Conservation (phyloP, 192 early-diverging fungal genomes). For the Backusella psychrophila region DNA sequence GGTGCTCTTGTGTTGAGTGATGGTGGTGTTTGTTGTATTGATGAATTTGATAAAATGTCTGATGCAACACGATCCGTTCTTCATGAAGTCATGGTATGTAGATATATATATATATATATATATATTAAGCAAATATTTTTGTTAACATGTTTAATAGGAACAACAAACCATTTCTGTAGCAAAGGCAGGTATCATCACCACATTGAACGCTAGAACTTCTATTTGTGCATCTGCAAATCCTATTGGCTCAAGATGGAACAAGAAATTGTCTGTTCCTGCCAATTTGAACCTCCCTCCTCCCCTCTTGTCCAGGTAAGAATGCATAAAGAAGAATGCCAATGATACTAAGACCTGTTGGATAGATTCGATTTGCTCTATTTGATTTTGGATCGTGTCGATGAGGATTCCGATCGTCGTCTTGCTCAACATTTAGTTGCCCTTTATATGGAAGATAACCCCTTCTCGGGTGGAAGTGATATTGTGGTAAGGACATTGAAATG, state of each 20-base stretch:
- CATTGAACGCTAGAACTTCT: conserved; percentile 94
- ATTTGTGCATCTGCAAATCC: conserved; percentile 96
- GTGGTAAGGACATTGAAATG: conserved; percentile 18
- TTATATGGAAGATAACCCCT: conserved; percentile 70
- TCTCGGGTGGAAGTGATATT: conserved; percentile 42
- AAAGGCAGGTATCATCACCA: conserved; percentile 98
- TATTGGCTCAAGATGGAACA: conserved; percentile 91
- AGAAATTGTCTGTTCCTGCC: conserved; percentile 77
- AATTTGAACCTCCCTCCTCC: conserved; percentile 95
- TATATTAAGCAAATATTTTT: no score
- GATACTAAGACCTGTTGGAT: neutral
- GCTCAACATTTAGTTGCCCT: conserved; percentile 87
- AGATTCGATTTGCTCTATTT: conserved; percentile 94
- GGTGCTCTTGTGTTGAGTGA: conserved; percentile 95
- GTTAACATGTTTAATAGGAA: conserved; percentile 40
- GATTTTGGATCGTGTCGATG: conserved; percentile 88
- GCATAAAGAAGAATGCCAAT: neutral
- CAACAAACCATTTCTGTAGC: conserved; percentile 98
- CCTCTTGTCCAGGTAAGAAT: conserved; percentile 77
- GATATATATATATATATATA: no score
- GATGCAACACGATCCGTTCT: conserved; percentile 90
- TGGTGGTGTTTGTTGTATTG: conserved; percentile 96
- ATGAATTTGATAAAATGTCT: conserved; percentile 99
- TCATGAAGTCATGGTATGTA: conserved; percentile 88
- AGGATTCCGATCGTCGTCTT: conserved; percentile 78